Base-by-base conservation (phyloP, 139 green algal genomes). In the Tetradesmus obliquus region DNA sequence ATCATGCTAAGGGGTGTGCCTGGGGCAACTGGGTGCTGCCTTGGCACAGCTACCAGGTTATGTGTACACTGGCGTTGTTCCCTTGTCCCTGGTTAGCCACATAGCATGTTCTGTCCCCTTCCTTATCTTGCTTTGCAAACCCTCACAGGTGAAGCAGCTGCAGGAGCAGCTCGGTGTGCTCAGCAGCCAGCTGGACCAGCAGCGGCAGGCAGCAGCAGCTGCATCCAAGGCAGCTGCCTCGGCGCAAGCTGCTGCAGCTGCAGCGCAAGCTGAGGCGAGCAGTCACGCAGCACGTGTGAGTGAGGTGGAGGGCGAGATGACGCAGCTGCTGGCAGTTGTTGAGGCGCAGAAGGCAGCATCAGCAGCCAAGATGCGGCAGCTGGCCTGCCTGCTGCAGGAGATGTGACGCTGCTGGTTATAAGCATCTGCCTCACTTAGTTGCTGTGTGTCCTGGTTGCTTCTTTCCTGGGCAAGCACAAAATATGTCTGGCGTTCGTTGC, bases 231-330 rank as follows among this genome's bases (percentile, higher is more conserved):
- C 80, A 22, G 88, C 84, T 20, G 8, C 58, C 7, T 84, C 92
- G 13, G 92, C 89, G 15, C 17, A 88, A 53, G 53, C 79, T 62
- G 92, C 62, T 53, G 92, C 92, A 32, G 92, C 90, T 51, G 86
- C 91, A 32, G 86, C 91, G 7, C 54, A 92, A 84, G 91, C 89
- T 1, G 92, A 96, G 79, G 95, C 90, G 1, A 53, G 55, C 3
- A 83, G 84, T 1, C 84, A 93, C 13, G 76, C 53, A 2, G 84
- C 76, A 7, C 94, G 94, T 1, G 93, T 96, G 79, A 71, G 66
- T 20, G 95, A 97, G 88, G 93, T 96, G 12, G 96, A 98, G 87
- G 84, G 85, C 1, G 96, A 98, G 93, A 95, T 97, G 94, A 84
- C 94, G 6, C 82, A 91, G 84, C 92, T 97, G 91, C 92, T 98